A percentile compares a stretch with the other conserved stretches of the same genome.
Evolutionary conservation across 2,329 filamentous ascomycete genomes (phyloP).

Genomic region (Colletotrichum incanum): DNA sequence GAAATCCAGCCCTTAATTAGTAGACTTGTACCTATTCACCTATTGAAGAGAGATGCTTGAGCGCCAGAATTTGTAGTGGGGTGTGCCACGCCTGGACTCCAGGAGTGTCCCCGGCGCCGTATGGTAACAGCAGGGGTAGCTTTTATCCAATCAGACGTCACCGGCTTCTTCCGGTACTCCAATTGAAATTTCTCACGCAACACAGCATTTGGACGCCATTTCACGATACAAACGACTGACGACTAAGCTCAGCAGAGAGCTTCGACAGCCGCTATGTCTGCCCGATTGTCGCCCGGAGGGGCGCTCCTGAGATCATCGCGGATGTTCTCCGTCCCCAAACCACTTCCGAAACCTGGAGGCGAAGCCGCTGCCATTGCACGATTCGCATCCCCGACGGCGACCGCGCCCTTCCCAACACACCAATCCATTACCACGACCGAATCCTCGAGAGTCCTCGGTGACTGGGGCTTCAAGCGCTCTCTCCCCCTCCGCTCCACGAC

Average conservation of each 20-base stretch:
- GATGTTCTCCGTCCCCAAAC: slow-evolving; percentile 87
- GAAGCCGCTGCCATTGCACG: slow-evolving; percentile 64
- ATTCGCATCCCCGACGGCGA: slow-evolving; percentile 77
- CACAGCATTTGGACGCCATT: not conserved
- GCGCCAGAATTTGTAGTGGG: not conserved
- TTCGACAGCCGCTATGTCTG: slow-evolving; percentile 42
- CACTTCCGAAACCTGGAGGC: slow-evolving; percentile 75
- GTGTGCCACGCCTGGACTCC: not conserved
- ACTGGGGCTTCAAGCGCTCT: slow-evolving; percentile 93
- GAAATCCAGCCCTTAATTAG: not conserved
- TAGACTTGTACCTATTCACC: not conserved
- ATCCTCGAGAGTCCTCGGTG: slow-evolving; percentile 81
- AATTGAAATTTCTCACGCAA: slow-evolving; percentile 44
- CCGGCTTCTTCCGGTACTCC: slow-evolving; percentile 34
- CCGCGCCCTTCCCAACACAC: slow-evolving; percentile 83
- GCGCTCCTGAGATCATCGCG: slow-evolving; percentile 88
- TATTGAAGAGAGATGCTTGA: not conserved
- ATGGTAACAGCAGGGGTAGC: slow-evolving; percentile 32
- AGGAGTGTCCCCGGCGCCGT: not conserved
- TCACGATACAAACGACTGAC: slow-evolving; percentile 29
- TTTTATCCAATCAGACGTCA: slow-evolving; percentile 29
- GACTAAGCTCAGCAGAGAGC: slow-evolving; percentile 43
- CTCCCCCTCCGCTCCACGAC: slow-evolving; percentile 84
- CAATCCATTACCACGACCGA: slow-evolving; percentile 86
- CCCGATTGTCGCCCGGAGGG: slow-evolving; percentile 71